Evolutionary conservation across 345 rosid species (phyloP).

Genomic region (Mercurialis annua): DNA sequence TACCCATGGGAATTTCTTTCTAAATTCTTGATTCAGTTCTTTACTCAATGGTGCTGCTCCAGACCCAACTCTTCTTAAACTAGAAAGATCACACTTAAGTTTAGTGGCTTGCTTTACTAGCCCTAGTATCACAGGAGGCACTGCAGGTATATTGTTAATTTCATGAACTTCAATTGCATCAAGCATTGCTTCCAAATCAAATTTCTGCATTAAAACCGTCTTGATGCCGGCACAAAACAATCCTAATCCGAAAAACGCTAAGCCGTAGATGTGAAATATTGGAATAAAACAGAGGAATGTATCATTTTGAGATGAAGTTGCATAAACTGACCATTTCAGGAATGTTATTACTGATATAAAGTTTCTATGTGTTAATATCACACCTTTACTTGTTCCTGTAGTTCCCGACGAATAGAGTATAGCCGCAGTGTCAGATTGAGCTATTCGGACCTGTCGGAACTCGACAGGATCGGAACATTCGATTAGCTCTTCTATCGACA

Average conservation of each 20-base stretch:
- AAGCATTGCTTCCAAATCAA: conserved; percentile 46
- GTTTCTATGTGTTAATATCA: conserved; percentile 50
- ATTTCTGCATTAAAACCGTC: conserved; percentile 46
- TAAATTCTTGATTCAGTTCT: conserved; percentile 41
- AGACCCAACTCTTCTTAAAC: conserved; percentile 41
- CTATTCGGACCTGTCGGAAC: conserved; percentile 16
- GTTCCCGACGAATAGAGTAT: conserved; percentile 69
- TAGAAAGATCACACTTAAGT: conserved; percentile 31
- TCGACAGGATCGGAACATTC: conserved; percentile 37
- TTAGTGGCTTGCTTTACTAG: conserved; percentile 39
- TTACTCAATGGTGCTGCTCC: conserved; percentile 69
- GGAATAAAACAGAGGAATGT: conserved; percentile 50
- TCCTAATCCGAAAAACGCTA: conserved; percentile 54
- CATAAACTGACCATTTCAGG: conserved; percentile 45
- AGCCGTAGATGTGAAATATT: conserved; percentile 62
- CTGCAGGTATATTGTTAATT: conserved; percentile 55
- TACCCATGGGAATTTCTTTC: conserved; percentile 52
- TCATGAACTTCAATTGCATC: conserved; percentile 35
- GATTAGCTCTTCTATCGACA: conserved; percentile 47
- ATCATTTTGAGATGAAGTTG: conserved; percentile 36
- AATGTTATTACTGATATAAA: conserved; percentile 40
- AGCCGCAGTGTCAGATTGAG: conserved; percentile 53
- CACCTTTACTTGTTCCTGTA: conserved; percentile 62
- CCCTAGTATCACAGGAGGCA: conserved; percentile 54
- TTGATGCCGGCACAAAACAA: conserved; percentile 39